Percentiles rank a stretch among this genome's conserved stretches.
phyloP scores from a whole-genome alignment of 1,284 basidiomycete species.

The Pseudozyma sp. region DNA sequence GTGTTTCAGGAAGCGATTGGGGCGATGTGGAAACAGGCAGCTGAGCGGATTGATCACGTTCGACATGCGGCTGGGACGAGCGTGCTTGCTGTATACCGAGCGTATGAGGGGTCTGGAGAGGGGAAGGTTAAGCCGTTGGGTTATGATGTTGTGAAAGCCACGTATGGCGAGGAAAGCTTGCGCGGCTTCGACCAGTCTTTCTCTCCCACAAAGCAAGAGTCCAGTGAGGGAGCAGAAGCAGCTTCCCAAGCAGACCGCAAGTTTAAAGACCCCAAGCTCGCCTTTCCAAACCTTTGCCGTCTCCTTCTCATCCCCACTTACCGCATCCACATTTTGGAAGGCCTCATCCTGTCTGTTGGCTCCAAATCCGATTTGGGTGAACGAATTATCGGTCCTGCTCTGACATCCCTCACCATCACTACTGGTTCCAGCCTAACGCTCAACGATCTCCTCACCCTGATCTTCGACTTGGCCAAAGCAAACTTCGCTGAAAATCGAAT shows the following conservation, averaged over 20 bases:
- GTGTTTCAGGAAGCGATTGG: constrained; percentile 64
- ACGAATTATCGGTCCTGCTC: constrained; percentile 31
- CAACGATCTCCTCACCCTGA: constrained; percentile 17
- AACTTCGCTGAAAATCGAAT: constrained; percentile 52
- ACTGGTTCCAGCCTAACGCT: neutral
- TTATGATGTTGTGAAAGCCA: constrained; percentile 25
- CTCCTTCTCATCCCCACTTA: constrained; percentile 34
- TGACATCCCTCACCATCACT: constrained; percentile 5
- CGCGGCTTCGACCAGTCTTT: neutral
- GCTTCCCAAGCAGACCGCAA: neutral
- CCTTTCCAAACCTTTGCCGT: constrained; percentile 17
- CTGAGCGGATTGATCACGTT: constrained; percentile 91
- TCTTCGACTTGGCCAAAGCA: constrained; percentile 24
- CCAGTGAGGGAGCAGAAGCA: too few species aligned
- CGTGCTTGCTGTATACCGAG: constrained; percentile 30
- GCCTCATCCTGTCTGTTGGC: constrained; percentile 41
- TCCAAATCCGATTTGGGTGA: constrained; percentile 52
- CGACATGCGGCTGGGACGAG: constrained; percentile 79
- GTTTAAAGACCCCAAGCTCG: constrained; percentile 36
- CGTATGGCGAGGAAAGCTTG: constrained; percentile 5
- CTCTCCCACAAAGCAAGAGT: neutral
- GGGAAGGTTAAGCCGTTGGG: neutral
- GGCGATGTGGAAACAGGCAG: constrained; percentile 85
- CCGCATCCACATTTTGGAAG: constrained; percentile 26
- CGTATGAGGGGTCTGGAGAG: neutral